phyloP scores from a whole-genome alignment of 2,329 filamentous ascomycete genomes.

The Penicillium sp. region DNA sequence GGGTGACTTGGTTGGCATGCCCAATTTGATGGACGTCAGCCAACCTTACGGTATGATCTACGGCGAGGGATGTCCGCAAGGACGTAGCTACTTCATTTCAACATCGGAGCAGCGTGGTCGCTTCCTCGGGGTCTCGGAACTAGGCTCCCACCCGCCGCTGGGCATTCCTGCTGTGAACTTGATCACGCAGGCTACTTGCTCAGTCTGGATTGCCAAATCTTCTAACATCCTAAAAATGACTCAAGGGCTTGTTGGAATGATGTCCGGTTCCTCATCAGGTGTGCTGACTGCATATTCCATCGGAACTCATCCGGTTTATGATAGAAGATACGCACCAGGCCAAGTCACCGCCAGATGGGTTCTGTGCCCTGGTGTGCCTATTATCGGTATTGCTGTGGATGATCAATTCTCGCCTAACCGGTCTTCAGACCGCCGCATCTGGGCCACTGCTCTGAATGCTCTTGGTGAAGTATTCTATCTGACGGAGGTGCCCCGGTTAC shows the following conservation, averaged over 20 bases:
- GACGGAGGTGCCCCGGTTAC: constrained; percentile 65
- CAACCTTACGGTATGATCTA: constrained; percentile 80
- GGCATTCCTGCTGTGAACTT: constrained; percentile 78
- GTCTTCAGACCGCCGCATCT: constrained; percentile 70
- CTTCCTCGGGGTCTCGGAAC: constrained; percentile 66
- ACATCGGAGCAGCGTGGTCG: constrained; percentile 74
- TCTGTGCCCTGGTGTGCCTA: constrained; percentile 87
- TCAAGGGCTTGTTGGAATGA: constrained; percentile 75
- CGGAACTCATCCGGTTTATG: constrained; percentile 60
- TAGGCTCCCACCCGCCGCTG: constrained; percentile 62
- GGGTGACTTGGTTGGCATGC: constrained; percentile 72
- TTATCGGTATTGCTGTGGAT: constrained; percentile 80
- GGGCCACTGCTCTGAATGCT: constrained; percentile 92
- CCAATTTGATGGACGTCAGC: constrained; percentile 90
- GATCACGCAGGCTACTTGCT: constrained; percentile 70
- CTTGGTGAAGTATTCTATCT: constrained; percentile 90
- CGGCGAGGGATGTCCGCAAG: constrained; percentile 84
- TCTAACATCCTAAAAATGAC: constrained; percentile 70
- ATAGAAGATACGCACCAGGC: constrained; percentile 67
- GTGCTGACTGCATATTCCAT: constrained; percentile 81
- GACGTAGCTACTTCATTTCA: constrained; percentile 75
- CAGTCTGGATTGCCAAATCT: constrained; percentile 89
- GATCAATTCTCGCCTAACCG: constrained; percentile 76
- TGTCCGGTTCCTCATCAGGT: constrained; percentile 81
- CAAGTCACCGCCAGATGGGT: constrained; percentile 88